phyloP scores from a whole-genome alignment of 768 basidiomycete species.

The Crepidotus variabilis region DNA sequence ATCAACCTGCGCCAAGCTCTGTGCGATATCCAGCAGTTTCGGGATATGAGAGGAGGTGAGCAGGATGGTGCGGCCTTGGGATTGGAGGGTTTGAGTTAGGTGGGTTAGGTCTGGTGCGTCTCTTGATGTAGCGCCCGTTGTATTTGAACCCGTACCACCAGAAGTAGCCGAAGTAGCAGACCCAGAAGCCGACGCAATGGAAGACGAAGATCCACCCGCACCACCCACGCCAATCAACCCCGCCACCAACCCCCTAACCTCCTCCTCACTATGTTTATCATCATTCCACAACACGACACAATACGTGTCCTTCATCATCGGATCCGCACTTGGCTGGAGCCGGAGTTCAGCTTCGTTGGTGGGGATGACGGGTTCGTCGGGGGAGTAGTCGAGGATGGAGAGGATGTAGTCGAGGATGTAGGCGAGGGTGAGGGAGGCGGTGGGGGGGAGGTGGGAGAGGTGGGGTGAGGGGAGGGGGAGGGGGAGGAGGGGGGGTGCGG shows the following conservation, averaged over 20 bases:
- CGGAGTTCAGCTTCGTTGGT: slow-evolving; percentile 65
- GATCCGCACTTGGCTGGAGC: slow-evolving; percentile 71
- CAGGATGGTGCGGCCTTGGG: slow-evolving; percentile 78
- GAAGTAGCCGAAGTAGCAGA: no score
- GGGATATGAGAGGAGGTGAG: slow-evolving; percentile 59
- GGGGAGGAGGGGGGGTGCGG: not conserved
- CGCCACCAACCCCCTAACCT: slow-evolving; percentile 72
- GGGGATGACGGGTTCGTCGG: slow-evolving; percentile 72
- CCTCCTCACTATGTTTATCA: slow-evolving; percentile 92
- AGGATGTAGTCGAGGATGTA: slow-evolving; percentile 68
- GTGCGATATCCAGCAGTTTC: slow-evolving; percentile 71
- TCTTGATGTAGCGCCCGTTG: slow-evolving; percentile 26
- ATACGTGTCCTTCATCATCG: slow-evolving; percentile 75
- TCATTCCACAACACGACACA: slow-evolving; percentile 93
- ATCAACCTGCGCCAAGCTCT: slow-evolving; percentile 81
- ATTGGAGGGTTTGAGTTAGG: slow-evolving; percentile 59
- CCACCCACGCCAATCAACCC: slow-evolving; percentile 25
- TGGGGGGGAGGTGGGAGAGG: slow-evolving; percentile 57
- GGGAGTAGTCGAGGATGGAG: slow-evolving; percentile 77
- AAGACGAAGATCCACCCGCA: not conserved
- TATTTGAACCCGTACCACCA: no score
- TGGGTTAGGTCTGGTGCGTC: slow-evolving; percentile 47
- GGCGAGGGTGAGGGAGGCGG: slow-evolving; percentile 12
- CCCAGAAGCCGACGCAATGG: no score
- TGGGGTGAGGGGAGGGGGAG: slow-evolving; percentile 34